Percentiles rank a stretch among this genome's conserved stretches.
phyloP scores from a whole-genome alignment of 2,329 filamentous ascomycete species.

The Fonsecaea erecta region DNA sequence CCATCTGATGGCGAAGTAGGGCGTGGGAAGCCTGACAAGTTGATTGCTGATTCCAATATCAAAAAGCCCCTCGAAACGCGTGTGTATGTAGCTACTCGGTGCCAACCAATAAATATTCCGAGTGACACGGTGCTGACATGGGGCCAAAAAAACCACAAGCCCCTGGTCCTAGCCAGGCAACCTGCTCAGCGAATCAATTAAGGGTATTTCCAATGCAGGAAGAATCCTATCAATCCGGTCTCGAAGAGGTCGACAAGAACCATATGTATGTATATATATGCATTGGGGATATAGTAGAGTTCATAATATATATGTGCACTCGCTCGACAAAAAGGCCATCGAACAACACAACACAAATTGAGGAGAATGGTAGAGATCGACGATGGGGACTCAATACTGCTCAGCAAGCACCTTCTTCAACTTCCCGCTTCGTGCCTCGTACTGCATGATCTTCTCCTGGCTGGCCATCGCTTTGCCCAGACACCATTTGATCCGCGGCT shows the following conservation, averaged over 20 bases:
- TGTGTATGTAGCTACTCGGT: background rate
- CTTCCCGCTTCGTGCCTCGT: slow-evolving; percentile 71
- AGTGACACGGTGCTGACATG: background rate
- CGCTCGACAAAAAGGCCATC: background rate
- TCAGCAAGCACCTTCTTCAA: slow-evolving; percentile 72
- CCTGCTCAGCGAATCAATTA: background rate
- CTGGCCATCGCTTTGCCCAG: slow-evolving; percentile 72
- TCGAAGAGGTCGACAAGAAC: no score
- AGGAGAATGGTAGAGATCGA: background rate
- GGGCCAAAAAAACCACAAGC: background rate
- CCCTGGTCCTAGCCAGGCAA: background rate
- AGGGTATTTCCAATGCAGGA: background rate
- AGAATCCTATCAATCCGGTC: background rate
- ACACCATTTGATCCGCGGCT: slow-evolving; percentile 71
- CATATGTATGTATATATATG: no score
- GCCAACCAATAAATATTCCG: background rate
- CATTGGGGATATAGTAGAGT: background rate
- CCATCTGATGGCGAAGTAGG: background rate
- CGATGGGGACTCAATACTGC: slow-evolving; percentile 49
- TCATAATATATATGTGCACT: background rate
- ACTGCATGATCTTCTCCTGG: slow-evolving; percentile 73
- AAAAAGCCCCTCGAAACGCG: no score
- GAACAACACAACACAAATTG: background rate
- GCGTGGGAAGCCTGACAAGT: background rate
- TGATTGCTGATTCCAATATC: background rate